Conservation (phyloP, 1,284 basidiomycete genomes). For the Lignosus rhinocerotis region DNA sequence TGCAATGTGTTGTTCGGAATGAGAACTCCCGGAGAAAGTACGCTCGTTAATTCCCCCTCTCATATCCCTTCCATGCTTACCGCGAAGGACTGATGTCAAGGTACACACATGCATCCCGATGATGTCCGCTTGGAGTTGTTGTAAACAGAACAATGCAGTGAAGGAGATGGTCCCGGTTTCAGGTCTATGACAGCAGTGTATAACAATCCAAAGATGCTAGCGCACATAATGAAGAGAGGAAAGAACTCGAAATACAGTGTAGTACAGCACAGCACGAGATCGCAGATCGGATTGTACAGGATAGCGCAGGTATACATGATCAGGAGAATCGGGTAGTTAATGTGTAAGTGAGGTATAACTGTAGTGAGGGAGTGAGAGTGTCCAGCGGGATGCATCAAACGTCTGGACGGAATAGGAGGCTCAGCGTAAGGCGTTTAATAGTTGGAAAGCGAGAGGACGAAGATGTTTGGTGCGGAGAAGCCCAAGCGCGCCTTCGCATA, state of each 20-base stretch:
- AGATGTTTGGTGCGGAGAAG: constrained; percentile 74
- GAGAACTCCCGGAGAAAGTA: no score
- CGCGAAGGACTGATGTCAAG: no score
- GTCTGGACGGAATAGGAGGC: background rate
- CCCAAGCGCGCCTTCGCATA: constrained; percentile 65
- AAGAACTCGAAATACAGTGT: constrained; percentile 1
- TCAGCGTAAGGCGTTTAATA: constrained; percentile 9
- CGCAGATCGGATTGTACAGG: constrained; percentile 3
- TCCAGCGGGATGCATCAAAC: background rate
- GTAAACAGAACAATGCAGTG: background rate
- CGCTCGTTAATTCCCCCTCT: no score
- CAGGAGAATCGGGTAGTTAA: background rate
- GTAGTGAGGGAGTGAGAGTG: background rate
- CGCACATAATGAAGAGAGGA: background rate
- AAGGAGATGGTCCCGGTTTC: background rate
- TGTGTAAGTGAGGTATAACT: constrained; percentile 12
- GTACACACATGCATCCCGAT: no score
- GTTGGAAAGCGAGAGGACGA: constrained; percentile 50
- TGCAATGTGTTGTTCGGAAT: no score
- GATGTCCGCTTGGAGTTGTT: background rate
- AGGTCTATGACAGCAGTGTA: background rate
- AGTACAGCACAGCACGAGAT: constrained; percentile 10
- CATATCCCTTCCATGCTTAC: no score
- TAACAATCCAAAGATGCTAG: background rate
- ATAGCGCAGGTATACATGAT: background rate